Evolutionary conservation across 2,329 filamentous ascomycete genomes (phyloP).

Genomic region (Botryotinia globosa): DNA sequence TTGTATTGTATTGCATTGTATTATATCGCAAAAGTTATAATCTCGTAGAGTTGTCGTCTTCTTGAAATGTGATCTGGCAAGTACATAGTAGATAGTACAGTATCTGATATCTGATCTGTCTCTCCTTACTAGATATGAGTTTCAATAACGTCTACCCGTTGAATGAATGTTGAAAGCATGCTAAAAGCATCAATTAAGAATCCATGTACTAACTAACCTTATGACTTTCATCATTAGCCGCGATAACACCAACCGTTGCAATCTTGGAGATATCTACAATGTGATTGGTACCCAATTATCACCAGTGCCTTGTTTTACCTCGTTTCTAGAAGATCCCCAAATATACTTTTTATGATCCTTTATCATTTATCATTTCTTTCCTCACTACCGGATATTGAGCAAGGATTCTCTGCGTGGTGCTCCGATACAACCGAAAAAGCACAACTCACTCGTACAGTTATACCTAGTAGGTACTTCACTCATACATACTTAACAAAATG

Average conservation of each 20-base stretch:
- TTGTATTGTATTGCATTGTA: no score
- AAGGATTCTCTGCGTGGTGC: background rate
- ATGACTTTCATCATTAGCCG: background rate
- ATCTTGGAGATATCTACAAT: background rate
- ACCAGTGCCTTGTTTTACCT: background rate
- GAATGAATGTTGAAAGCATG: background rate
- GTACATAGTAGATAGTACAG: background rate
- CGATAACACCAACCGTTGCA: constrained; percentile 6
- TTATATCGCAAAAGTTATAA: background rate
- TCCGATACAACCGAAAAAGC: background rate
- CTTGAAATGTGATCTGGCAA: background rate
- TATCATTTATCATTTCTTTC: background rate
- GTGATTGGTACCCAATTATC: constrained; percentile 8
- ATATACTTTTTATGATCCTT: background rate
- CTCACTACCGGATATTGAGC: background rate
- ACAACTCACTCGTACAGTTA: background rate
- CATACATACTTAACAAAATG: background rate
- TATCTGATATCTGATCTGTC: no score
- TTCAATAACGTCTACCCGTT: no score
- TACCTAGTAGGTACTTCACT: background rate
- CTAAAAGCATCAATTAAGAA: background rate
- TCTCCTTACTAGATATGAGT: no score
- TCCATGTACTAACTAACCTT: no score
- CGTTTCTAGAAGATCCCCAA: constrained; percentile 3
- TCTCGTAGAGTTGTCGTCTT: background rate